Conservation (phyloP, 2,329 filamentous ascomycete species). For the Paracoccidioides lutzii region DNA sequence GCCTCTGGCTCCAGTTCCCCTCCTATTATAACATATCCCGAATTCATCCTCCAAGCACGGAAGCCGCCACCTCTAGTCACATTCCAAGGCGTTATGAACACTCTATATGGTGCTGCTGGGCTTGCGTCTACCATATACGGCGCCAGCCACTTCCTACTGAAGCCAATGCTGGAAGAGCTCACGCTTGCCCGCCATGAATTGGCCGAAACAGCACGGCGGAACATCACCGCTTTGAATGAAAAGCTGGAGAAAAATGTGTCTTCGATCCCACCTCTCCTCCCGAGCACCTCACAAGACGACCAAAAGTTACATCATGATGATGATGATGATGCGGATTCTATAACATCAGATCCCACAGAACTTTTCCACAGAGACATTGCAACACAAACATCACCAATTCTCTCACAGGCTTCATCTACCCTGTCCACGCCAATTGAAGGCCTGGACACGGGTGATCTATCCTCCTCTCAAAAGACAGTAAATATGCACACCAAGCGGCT, state of each 20-base stretch:
- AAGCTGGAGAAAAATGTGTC: slow-evolving; percentile 42
- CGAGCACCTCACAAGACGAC: slow-evolving; percentile 13
- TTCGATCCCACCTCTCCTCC: slow-evolving; percentile 31
- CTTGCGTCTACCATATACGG: slow-evolving; percentile 45
- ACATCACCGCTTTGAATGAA: slow-evolving; percentile 44
- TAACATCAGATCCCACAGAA: slow-evolving; percentile 47
- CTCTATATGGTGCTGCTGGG: slow-evolving; percentile 44
- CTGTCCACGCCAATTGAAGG: slow-evolving; percentile 11
- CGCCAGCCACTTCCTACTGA: slow-evolving; percentile 45
- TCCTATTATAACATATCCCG: slow-evolving; percentile 54
- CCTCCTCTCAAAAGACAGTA: slow-evolving; percentile 17
- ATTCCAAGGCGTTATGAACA: slow-evolving; percentile 42
- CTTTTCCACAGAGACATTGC: slow-evolving; percentile 52
- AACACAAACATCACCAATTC: slow-evolving; percentile 44
- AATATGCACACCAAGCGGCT: slow-evolving; percentile 34
- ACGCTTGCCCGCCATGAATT: slow-evolving; percentile 46
- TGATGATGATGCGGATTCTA: slow-evolving; percentile 32
- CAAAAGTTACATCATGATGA: slow-evolving; percentile 16
- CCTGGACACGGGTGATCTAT: slow-evolving; percentile 7
- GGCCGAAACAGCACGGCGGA: slow-evolving; percentile 37
- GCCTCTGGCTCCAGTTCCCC: slow-evolving; percentile 20
- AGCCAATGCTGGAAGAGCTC: slow-evolving; percentile 45
- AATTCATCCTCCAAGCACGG: slow-evolving; percentile 47
- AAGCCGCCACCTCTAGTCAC: slow-evolving; percentile 50
- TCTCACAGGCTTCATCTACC: slow-evolving; percentile 15